These are phyloP conservation scores for Cyathus striatus DNA, from an alignment of 768 basidiomycete species.

Conservation along the genomic window DNA sequence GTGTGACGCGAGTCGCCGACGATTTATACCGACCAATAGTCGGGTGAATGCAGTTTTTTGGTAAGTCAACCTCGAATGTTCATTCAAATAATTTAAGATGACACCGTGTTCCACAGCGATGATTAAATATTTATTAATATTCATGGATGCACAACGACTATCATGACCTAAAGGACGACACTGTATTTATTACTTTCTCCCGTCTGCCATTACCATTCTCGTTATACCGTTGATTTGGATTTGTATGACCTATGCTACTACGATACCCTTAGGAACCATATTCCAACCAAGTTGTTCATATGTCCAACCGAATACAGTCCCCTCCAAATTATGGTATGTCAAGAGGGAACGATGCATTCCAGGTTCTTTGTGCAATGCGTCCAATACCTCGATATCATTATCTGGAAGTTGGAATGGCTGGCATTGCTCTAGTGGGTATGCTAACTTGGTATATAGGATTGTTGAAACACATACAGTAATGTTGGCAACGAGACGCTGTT, in stretches of 20 bases:
- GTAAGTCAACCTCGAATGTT: too few relatives aligned
- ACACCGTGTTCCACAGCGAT: too few relatives aligned
- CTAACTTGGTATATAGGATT: neutral
- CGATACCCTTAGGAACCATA: constrained; percentile 25
- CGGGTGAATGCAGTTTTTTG: too few relatives aligned
- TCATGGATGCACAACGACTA: too few relatives aligned
- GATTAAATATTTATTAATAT: too few relatives aligned
- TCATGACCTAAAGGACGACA: neutral
- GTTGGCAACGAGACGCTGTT: constrained; percentile 43
- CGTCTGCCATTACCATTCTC: too few relatives aligned
- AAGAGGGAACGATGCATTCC: constrained; percentile 34
- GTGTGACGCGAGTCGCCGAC: too few relatives aligned
- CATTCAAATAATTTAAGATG: too few relatives aligned
- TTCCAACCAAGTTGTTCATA: constrained; percentile 40
- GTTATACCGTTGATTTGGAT: too few relatives aligned
- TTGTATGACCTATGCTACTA: constrained; percentile 4
- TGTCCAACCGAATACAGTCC: constrained; percentile 38
- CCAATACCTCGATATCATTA: constrained; percentile 35
- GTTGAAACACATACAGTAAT: constrained; percentile 23
- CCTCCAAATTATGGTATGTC: constrained; percentile 14
- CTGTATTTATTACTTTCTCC: too few relatives aligned
- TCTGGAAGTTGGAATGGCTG: constrained; percentile 25
- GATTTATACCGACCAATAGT: too few relatives aligned
- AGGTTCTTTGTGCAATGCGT: constrained; percentile 32
- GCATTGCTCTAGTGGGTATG: constrained; percentile 15